These are phyloP conservation scores for Allodekkera sacchari DNA, from an alignment of 805 yeast genomes.

Conservation along the genomic window DNA sequence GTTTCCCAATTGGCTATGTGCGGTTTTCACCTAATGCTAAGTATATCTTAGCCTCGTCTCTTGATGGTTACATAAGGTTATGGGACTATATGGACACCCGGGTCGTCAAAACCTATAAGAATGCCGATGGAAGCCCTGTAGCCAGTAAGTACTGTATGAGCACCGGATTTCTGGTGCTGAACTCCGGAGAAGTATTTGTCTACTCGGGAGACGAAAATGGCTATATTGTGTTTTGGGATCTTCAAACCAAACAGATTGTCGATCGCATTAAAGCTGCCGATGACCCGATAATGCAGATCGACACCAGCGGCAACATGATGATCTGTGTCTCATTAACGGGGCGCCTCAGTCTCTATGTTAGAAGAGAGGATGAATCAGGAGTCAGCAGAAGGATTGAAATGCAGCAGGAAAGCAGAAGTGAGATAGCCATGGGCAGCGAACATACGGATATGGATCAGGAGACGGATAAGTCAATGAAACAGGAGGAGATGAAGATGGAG, in stretches of 20 bases:
- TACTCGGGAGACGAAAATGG: slow-evolving; percentile 57
- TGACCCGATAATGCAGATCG: slow-evolving; percentile 33
- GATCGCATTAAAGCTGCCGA: slow-evolving; percentile 13
- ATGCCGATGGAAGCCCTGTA: slow-evolving; percentile 22
- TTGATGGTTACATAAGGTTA: slow-evolving; percentile 69
- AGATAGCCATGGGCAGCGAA: too few species aligned
- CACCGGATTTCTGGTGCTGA: slow-evolving; percentile 34
- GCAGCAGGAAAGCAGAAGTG: too few species aligned
- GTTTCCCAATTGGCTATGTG: slow-evolving; percentile 72
- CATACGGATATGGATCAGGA: too few species aligned
- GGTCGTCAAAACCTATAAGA: slow-evolving; percentile 59
- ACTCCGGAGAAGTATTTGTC: slow-evolving; percentile 20
- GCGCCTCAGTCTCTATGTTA: slow-evolving; percentile 19
- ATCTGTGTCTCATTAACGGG: slow-evolving; percentile 26
- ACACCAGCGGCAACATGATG: slow-evolving; percentile 29
- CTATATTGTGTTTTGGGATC: slow-evolving; percentile 54
- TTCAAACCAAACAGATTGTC: slow-evolving; percentile 48
- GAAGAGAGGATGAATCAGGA: too few species aligned
- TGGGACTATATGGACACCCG: slow-evolving; percentile 84
- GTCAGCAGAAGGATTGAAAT: too few species aligned
- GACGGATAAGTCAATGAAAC: too few species aligned
- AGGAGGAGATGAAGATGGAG: too few species aligned
- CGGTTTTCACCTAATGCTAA: slow-evolving; percentile 74
- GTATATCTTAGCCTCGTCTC: slow-evolving; percentile 65
- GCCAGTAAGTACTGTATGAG: slow-evolving; percentile 47